A percentile compares a stretch with the other conserved stretches of the same genome.
phyloP scores from a whole-genome alignment of 352 stramenopile species.

The Phytophthora hybrid region DNA sequence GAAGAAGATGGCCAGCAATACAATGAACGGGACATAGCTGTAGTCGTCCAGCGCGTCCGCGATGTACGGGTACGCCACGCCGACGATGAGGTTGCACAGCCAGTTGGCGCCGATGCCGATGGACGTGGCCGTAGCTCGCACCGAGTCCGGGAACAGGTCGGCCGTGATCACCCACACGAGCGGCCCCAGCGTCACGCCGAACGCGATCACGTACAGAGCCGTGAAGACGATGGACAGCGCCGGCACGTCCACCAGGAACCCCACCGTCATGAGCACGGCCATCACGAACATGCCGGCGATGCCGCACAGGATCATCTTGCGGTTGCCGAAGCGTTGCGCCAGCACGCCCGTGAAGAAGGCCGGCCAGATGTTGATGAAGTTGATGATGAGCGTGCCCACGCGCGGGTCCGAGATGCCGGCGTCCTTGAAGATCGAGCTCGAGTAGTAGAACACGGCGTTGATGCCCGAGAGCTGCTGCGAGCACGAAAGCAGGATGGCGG shows the following conservation, averaged over 20 bases:
- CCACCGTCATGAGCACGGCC: slow-evolving; percentile 37
- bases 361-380: neutral
- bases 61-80: slow-evolving; percentile 62
- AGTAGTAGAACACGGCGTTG: slow-evolving; percentile 27
- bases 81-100: slow-evolving; percentile 58
- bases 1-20: slow-evolving; percentile 49
- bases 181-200: slow-evolving; percentile 7
- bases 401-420: slow-evolving; percentile 22
- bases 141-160: slow-evolving; percentile 31
- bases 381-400: slow-evolving; percentile 23
- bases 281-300: slow-evolving; percentile 40
- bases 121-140: slow-evolving; percentile 37
- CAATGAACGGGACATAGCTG: slow-evolving; percentile 59
- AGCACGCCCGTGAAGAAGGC: slow-evolving; percentile 10
- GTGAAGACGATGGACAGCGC: slow-evolving; percentile 38
- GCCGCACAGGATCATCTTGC: slow-evolving; percentile 58
- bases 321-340: slow-evolving; percentile 50
- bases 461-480: slow-evolving; percentile 63
- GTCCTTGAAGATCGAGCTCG: slow-evolving; percentile 21
- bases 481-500: slow-evolving; percentile 45
- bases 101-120: slow-evolving; percentile 60
- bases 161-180: slow-evolving; percentile 31
- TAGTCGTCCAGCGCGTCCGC: slow-evolving; percentile 46
- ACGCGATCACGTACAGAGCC: slow-evolving; percentile 23
- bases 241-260: slow-evolving; percentile 31